Conservation (phyloP, 2,329 filamentous ascomycete species). For the Penicillium capsulatum region DNA sequence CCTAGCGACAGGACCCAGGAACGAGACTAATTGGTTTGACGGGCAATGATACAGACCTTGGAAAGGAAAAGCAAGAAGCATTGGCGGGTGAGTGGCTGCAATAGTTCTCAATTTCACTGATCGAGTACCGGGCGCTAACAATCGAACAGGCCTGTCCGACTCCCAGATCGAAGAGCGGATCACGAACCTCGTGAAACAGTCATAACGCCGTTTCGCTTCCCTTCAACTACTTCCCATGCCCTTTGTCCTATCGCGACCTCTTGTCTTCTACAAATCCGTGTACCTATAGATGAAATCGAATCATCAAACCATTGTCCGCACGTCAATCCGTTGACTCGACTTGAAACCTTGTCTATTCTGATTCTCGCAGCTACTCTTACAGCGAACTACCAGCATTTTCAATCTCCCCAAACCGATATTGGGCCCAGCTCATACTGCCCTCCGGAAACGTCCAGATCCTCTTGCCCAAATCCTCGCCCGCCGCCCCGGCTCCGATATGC, state of each 20-base stretch:
- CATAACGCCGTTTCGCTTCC: conserved; percentile 25
- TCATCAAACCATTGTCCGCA: conserved; percentile 9
- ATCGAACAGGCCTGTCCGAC: conserved; percentile 57
- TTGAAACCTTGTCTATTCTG: not conserved
- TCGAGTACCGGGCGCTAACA: conserved; percentile 11
- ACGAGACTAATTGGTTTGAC: conserved; percentile 15
- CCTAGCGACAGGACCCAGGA: not conserved
- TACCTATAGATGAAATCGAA: conserved; percentile 40
- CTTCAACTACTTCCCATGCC: too few species aligned
- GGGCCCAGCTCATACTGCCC: conserved; percentile 53
- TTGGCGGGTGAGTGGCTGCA: conserved; percentile 50
- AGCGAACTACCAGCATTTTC: conserved; percentile 25
- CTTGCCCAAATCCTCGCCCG: conserved; percentile 46
- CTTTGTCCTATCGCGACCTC: conserved; percentile 26
- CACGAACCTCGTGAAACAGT: conserved; percentile 57
- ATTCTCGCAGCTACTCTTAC: conserved; percentile 8
- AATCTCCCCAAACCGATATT: conserved; percentile 49
- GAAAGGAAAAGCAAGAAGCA: conserved; percentile 62
- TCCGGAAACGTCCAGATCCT: conserved; percentile 49
- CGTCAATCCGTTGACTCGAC: not conserved
- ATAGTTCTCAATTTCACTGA: conserved; percentile 2
- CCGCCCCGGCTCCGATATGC: conserved; percentile 55
- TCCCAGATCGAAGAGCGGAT: conserved; percentile 68
- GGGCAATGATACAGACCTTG: conserved; percentile 52
- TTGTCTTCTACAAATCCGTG: conserved; percentile 26